Conservation (phyloP, 768 basidiomycete species). For the Pilatotrama ljubarskyi region DNA sequence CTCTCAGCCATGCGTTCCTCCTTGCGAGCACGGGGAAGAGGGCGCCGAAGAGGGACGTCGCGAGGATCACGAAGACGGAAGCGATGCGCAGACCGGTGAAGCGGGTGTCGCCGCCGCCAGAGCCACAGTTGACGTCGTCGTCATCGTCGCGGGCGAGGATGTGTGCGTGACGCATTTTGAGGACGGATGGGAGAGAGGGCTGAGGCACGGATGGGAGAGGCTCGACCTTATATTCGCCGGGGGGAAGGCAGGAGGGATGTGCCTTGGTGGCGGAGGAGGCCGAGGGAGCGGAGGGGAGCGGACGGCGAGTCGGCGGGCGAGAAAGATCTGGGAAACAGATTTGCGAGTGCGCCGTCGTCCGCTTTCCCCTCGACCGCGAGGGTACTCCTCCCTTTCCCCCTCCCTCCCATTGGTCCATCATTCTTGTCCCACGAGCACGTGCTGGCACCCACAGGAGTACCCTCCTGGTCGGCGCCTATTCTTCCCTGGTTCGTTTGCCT, state of each 20-base stretch:
- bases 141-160: conserved; percentile 18
- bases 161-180: conserved; percentile 10
- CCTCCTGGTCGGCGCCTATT: conserved; percentile 16
- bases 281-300: background rate
- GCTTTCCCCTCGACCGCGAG: conserved; percentile 9
- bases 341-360: background rate
- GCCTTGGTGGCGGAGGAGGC: background rate
- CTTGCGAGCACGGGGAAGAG: conserved; percentile 70
- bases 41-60: conserved; percentile 58
- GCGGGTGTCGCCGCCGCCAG: conserved; percentile 51
- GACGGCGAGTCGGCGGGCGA: background rate
- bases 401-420: conserved; percentile 3
- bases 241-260: background rate
- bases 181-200: background rate
- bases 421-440: background rate
- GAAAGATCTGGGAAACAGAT: background rate
- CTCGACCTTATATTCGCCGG: conserved; percentile 1
- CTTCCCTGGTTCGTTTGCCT: background rate
- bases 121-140: conserved; percentile 42
- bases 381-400: conserved; percentile 7
- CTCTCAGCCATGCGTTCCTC: conserved; percentile 46
- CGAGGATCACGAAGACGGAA: conserved; percentile 73
- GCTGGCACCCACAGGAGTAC: conserved; percentile 15
- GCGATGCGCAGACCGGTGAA: conserved; percentile 61
- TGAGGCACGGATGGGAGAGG: background rate